phyloP scores from a whole-genome alignment of 2,329 filamentous ascomycete genomes.

The Ceratocystis huliohia region DNA sequence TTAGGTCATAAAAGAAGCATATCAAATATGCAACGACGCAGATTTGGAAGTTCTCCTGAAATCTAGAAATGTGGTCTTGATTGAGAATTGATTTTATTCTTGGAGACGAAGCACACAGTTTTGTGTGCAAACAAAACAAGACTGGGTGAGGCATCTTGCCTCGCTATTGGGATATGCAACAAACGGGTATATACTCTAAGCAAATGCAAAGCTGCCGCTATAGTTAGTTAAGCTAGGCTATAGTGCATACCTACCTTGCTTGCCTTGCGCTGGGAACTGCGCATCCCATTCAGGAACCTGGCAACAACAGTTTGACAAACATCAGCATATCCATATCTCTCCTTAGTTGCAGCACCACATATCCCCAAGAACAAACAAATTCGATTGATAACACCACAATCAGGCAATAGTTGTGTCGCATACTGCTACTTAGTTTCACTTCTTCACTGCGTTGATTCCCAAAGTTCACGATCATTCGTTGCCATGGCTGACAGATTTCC shows the following conservation, averaged over 20 bases:
- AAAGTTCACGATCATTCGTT: not conserved
- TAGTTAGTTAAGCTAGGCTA: not conserved
- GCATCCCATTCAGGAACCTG: slow-evolving; percentile 15
- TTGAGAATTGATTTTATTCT: not conserved
- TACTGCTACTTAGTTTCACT: not conserved
- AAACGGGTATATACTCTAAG: not conserved
- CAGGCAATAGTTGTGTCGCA: not conserved
- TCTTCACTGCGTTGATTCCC: not conserved
- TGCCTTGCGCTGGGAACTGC: slow-evolving; percentile 3
- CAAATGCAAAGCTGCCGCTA: not conserved
- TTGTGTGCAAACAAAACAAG: not conserved
- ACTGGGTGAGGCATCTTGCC: no score
- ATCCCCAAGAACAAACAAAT: not conserved
- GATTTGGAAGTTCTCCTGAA: not conserved
- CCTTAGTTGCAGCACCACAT: not conserved
- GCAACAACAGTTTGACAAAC: slow-evolving; percentile 4
- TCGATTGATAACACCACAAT: not conserved
- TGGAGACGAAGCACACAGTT: not conserved
- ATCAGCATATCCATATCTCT: not conserved
- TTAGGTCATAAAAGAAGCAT: not conserved
- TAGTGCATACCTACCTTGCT: not conserved
- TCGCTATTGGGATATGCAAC: not conserved
- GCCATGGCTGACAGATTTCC: slow-evolving; percentile 67
- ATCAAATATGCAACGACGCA: not conserved
- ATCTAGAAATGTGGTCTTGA: not conserved